Base-by-base conservation (phyloP, 177 flowering plant species). In the Vitis hybrid region DNA sequence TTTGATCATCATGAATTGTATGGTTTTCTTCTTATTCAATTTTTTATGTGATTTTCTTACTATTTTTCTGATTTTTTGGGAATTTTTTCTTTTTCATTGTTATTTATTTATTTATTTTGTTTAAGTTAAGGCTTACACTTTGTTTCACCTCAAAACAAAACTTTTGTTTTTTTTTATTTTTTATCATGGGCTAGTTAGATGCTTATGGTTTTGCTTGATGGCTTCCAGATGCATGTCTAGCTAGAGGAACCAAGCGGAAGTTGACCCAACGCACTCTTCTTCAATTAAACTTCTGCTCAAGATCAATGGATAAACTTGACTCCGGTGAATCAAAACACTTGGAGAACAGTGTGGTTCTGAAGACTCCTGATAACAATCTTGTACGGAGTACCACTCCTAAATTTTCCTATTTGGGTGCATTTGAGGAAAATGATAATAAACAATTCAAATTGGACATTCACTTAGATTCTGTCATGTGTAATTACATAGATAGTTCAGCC, bases 191-290 rank as follows among this genome's bases (percentile, higher is more conserved):
- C 1, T 54, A 64, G 21, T 12, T 17, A 54, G 35, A 52, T 70
- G 55, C 21, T 70, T 56, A 51, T 61, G 52, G 57, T 65, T 72
- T 32, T 54, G 60, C 17, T 48, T 62, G 32, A 49, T 70, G 65
- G 64, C 68, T 82, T 75, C 64, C 87, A 94, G 98, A 94, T 91
- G 72, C 71, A 46, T 93, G 99, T 66, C 84, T 94, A 14, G 49
- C 81, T 46, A 84, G 84, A 77, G 90, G 96, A 71, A 85, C 81
- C 21, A 93, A 93, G 63, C 75, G 99, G 60, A 94, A 90, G 69
- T 65, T 91, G 80, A 81, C 83, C 30, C 99, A 94, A 70, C 74
- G 81, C 48, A 94, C 99, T 6, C 97, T 94, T 68, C 83, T 89
- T 75, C 90, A 93, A 75, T 75, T 84, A 56, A 89, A 85, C 54